Evolutionary conservation across 345 rosid genomes (phyloP), one percentile per base, ranked within the genome.

Genomic region (Ceriops decandra): DNA sequence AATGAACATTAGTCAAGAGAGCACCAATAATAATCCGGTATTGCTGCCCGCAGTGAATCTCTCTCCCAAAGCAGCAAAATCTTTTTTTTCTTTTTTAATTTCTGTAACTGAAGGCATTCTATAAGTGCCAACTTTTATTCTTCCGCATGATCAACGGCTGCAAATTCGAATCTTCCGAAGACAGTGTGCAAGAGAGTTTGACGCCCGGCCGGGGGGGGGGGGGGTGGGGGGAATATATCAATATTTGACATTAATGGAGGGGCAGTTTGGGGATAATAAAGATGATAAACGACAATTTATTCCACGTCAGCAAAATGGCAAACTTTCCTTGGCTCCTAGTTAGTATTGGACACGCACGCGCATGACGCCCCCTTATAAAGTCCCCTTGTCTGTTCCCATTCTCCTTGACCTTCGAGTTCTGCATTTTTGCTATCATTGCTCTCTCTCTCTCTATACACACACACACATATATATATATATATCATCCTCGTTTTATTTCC

Each of bases 291-390:
- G 47, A 66, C 52, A 26, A 21, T 27, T 32, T 7, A 28, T 35
- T 71, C 82, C 83, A 77, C 30, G 76, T 82, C 52, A 64, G 60
- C 76, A 64, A 24, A 26, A 9, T 56, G 77, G 67, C 76, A 67
- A 76, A 11, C 83, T 76, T 81, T 78, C 78, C 65, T 26, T 57
- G 71, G 76, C 72, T 74, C 73, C 49, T 31, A 38, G 72, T 70
- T 59, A 7, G 72, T 35, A 35, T 62, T 30, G 68, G 64, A 63
- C 61, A 71, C 71, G 82, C 84, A 74, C 84, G 83, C 84, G 84
- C 78, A 64, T 56, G 70, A 60, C 53, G 46, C 42, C 26, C 56
- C 82, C 73, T 74, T 82, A 82, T 80, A 83, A 67, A 74, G 75
- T 28, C 69, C 57, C 66, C 52, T 24, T 17, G 72, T 57, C 51